Percentiles rank a stretch among this genome's conserved stretches.
These are phyloP conservation scores for Tephrocybe sp. DNA, from an alignment of 768 basidiomycete genomes.

Conservation along the genomic window DNA sequence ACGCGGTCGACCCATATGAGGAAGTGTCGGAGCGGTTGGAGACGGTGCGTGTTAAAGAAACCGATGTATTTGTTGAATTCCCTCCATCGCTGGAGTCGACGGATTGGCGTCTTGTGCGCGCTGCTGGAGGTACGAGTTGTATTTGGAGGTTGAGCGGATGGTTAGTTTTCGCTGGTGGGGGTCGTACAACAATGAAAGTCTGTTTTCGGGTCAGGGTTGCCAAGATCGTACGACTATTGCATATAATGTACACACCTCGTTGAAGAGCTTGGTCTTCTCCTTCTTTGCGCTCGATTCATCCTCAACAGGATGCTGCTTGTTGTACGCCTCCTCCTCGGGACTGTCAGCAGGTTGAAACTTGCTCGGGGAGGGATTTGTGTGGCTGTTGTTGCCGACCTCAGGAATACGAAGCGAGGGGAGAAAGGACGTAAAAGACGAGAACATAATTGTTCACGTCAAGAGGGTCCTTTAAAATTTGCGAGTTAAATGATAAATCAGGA, in stretches of 20 bases:
- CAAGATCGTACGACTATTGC: conserved; percentile 7
- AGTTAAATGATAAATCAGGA: not conserved
- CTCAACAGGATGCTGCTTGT: conserved; percentile 14
- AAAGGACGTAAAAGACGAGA: conserved; percentile 19
- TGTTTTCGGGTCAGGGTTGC: not conserved
- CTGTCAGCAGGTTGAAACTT: conserved; percentile 13
- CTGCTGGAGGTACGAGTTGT: conserved; percentile 46
- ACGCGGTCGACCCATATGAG: conserved; percentile 35
- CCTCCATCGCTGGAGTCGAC: conserved; percentile 33
- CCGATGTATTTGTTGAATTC: conserved; percentile 16
- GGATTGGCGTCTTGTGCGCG: conserved; percentile 44
- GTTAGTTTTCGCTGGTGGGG: conserved; percentile 6
- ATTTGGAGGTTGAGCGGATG: conserved; percentile 16
- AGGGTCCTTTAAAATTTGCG: not conserved
- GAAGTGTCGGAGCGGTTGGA: conserved; percentile 61
- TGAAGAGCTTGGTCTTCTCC: conserved; percentile 40
- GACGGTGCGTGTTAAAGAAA: conserved; percentile 38
- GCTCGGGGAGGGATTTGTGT: conserved; percentile 1
- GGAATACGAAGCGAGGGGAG: conserved; percentile 18
- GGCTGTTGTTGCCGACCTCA: not conserved
- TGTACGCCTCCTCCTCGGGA: conserved; percentile 19
- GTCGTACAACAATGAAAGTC: conserved; percentile 13
- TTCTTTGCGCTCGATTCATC: conserved; percentile 34
- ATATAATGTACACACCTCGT: conserved; percentile 39
- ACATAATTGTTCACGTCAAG: conserved; percentile 11